These are phyloP conservation scores for Mycena haematopus DNA, from an alignment of 768 basidiomycete species.

Conservation along the genomic window DNA sequence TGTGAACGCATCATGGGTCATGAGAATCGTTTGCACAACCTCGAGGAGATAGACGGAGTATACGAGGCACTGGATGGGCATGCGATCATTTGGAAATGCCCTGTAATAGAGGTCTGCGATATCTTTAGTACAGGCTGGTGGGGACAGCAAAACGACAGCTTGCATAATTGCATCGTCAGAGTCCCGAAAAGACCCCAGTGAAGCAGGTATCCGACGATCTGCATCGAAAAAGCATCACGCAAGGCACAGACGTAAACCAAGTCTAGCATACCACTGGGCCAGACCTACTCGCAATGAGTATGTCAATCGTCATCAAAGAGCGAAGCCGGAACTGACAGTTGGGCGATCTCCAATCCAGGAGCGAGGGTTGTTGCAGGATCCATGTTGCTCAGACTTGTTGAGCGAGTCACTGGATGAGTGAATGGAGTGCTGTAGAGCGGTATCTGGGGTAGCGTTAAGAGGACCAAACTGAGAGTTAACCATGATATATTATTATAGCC, in stretches of 20 bases:
- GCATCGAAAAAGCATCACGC: background rate
- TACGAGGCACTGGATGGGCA: background rate
- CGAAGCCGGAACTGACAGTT: background rate
- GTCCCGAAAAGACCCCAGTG: slow-evolving; percentile 2
- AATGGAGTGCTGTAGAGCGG: background rate
- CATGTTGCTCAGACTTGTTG: background rate
- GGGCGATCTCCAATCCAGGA: background rate
- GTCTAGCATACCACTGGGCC: background rate
- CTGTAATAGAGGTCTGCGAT: background rate
- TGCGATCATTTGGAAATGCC: background rate
- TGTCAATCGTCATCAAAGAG: background rate
- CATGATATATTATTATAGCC: too few relatives aligned
- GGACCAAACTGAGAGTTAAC: too few relatives aligned
- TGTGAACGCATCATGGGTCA: background rate
- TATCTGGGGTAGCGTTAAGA: too few relatives aligned
- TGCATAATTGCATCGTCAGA: background rate
- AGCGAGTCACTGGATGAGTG: too few relatives aligned
- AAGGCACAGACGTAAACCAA: background rate
- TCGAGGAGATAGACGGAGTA: slow-evolving; percentile 2
- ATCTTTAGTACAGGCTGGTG: background rate
- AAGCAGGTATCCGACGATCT: background rate
- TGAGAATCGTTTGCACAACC: background rate
- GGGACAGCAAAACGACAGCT: background rate
- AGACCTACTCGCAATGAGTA: background rate
- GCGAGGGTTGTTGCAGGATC: background rate